Evolutionary conservation across 2,329 filamentous ascomycete species (phyloP).

Genomic region (Clarireedia paspali): DNA sequence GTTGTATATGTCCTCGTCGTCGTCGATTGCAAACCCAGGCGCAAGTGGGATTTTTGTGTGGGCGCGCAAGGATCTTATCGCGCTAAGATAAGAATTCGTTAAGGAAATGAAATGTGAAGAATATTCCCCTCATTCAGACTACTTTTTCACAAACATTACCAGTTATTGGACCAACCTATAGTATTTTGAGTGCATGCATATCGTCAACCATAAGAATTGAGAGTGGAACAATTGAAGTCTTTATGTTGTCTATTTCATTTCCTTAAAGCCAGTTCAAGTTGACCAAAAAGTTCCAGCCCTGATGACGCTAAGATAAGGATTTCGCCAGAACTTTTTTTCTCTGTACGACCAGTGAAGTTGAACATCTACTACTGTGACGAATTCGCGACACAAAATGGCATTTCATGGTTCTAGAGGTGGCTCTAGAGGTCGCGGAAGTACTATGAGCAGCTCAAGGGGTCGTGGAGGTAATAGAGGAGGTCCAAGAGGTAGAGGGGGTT

Average conservation of each 20-base stretch:
- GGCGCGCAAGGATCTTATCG: slow-evolving; percentile 18
- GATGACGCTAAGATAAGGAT: slow-evolving; percentile 12
- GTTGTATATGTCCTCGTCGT: slow-evolving; percentile 6
- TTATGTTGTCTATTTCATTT: not conserved
- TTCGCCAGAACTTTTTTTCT: slow-evolving; percentile 6
- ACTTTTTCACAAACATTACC: not conserved
- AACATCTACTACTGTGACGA: not conserved
- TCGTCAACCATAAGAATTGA: too few species aligned
- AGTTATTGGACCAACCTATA: too few species aligned
- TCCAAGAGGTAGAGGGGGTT: slow-evolving; percentile 17
- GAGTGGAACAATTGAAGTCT: not conserved
- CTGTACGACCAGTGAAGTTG: not conserved
- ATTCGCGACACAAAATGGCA: slow-evolving; percentile 13
- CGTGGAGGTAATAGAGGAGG: slow-evolving; percentile 20
- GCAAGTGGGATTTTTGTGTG: slow-evolving; percentile 12
- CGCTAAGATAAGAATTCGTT: slow-evolving; percentile 42
- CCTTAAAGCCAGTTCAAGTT: not conserved
- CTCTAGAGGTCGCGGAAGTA: slow-evolving; percentile 14
- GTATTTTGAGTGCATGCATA: too few species aligned
- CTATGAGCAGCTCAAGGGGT: slow-evolving; percentile 16
- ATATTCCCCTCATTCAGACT: slow-evolving; percentile 3
- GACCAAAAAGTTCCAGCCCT: slow-evolving; percentile 1
- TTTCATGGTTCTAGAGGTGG: slow-evolving; percentile 20
- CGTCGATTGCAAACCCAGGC: slow-evolving; percentile 9
- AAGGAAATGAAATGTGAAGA: not conserved